Percentiles rank a stretch among this genome's conserved stretches.
Conservation (phyloP, 257 asterid genomes). For the Nicotiana noctiflora region DNA sequence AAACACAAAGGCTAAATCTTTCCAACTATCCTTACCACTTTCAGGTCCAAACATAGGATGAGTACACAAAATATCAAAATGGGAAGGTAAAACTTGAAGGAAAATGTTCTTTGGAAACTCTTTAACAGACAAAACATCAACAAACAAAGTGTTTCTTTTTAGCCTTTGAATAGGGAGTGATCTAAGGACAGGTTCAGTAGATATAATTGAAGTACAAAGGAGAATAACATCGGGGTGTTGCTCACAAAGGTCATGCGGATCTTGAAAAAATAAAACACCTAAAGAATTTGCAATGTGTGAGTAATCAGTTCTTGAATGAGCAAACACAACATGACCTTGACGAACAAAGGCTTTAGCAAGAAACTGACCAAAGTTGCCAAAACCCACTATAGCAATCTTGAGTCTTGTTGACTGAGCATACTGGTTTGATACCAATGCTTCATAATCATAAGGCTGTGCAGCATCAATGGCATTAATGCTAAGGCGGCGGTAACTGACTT, state of each 20-base stretch:
- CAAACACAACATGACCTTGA: constrained; percentile 57
- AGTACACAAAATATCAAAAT: constrained; percentile 74
- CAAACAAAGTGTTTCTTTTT: constrained; percentile 53
- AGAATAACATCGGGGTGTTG: constrained; percentile 67
- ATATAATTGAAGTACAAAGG: constrained; percentile 55
- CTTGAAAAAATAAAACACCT: constrained; percentile 51
- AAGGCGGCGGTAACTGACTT: constrained; percentile 15
- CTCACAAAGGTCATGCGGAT: constrained; percentile 66
- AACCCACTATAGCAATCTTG: too few relatives aligned
- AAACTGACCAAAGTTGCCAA: too few relatives aligned
- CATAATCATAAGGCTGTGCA: constrained; percentile 67
- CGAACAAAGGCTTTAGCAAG: too few relatives aligned
- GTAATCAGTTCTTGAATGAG: constrained; percentile 52
- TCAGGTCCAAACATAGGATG: constrained; percentile 95
- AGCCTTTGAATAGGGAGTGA: constrained; percentile 62
- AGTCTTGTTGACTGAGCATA: too few relatives aligned
- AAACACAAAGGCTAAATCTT: constrained; percentile 51
- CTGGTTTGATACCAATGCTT: constrained; percentile 31
- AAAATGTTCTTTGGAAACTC: constrained; percentile 64
- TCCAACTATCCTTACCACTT: constrained; percentile 74
- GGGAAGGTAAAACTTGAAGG: constrained; percentile 45
- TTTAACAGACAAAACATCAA: constrained; percentile 62
- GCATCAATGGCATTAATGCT: constrained; percentile 59
- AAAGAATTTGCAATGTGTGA: constrained; percentile 34
- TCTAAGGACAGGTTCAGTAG: constrained; percentile 50